A percentile compares a stretch with the other conserved stretches of the same genome.
Conservation (phyloP, 129 eudicot genomes). For the Ambrosia artemisiifolia region DNA sequence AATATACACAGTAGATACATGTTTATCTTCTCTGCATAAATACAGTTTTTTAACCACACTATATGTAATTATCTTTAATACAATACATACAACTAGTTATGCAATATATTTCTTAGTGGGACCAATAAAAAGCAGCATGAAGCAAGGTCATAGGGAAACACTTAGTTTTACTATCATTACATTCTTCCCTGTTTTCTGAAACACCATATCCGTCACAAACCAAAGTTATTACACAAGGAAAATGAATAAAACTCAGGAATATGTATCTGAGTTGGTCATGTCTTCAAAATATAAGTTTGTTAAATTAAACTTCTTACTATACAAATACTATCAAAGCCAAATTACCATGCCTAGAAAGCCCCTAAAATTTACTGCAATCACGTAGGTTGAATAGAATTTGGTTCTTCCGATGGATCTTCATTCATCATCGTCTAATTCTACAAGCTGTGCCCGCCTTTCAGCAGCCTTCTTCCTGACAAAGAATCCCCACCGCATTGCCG, state of each 20-base stretch:
- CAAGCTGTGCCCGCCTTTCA: slow-evolving; percentile 84
- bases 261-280: slow-evolving; percentile 13
- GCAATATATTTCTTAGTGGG: too few relatives aligned
- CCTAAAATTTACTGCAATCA: slow-evolving; percentile 23
- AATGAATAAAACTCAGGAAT: slow-evolving; percentile 11
- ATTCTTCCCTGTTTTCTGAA: slow-evolving; percentile 9
- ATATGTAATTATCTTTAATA: too few relatives aligned
- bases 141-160: slow-evolving; percentile 3
- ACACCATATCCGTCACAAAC: slow-evolving; percentile 21
- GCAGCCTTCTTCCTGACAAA: slow-evolving; percentile 94
- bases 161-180: slow-evolving; percentile 22
- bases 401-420: slow-evolving; percentile 14
- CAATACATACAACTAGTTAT: too few relatives aligned
- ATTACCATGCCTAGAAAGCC: slow-evolving; percentile 20
- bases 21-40: too few relatives aligned
- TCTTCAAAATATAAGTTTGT: slow-evolving; percentile 13
- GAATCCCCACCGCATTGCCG: slow-evolving; percentile 99
- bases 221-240: slow-evolving; percentile 21
- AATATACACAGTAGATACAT: too few relatives aligned
- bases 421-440: slow-evolving; percentile 78
- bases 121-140: not conserved
- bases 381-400: not conserved
- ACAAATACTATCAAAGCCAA: slow-evolving; percentile 47
- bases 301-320: slow-evolving; percentile 37
- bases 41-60: too few relatives aligned